Evolutionary conservation across 345 rosid species (phyloP).

Genomic region (Eucalyptus tenuipes): DNA sequence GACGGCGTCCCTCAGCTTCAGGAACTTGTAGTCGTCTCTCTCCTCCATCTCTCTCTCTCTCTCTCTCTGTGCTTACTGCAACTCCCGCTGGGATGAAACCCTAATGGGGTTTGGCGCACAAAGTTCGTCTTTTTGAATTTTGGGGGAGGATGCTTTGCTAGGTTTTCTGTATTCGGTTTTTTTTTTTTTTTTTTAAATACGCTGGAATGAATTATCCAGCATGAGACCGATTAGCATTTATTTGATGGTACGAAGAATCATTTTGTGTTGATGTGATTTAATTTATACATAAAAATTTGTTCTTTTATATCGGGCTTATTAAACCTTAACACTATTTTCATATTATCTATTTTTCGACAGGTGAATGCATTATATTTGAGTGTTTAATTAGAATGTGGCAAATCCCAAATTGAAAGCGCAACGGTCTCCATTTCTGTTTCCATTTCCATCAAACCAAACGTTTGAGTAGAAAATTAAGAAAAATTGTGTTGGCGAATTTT

Average conservation of each 20-base stretch:
- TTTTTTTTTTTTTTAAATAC: not conserved
- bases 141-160: not conserved
- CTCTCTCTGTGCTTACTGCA: rapidly evolving
- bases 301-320: rapidly evolving
- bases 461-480: not conserved
- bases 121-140: not conserved
- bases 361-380: rapidly evolving
- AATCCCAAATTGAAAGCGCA: not conserved
- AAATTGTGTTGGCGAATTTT: not conserved
- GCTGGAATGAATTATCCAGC: not conserved
- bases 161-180: not conserved
- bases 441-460: not conserved
- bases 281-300: not conserved
- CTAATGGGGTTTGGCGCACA: not conserved
- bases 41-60: slow-evolving; percentile 11
- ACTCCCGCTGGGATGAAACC: not conserved
- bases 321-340: rapidly evolving
- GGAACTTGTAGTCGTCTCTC: slow-evolving; percentile 33
- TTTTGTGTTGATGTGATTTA: not conserved
- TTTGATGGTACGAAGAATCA: not conserved
- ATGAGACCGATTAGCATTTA: not conserved
- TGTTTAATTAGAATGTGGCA: not conserved
- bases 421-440: rapidly evolving
- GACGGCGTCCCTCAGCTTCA: slow-evolving; percentile 47
- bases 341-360: rapidly evolving